Conservation (phyloP, 495 filamentous ascomycete species). For the Barbatosphaeria neglecta region DNA sequence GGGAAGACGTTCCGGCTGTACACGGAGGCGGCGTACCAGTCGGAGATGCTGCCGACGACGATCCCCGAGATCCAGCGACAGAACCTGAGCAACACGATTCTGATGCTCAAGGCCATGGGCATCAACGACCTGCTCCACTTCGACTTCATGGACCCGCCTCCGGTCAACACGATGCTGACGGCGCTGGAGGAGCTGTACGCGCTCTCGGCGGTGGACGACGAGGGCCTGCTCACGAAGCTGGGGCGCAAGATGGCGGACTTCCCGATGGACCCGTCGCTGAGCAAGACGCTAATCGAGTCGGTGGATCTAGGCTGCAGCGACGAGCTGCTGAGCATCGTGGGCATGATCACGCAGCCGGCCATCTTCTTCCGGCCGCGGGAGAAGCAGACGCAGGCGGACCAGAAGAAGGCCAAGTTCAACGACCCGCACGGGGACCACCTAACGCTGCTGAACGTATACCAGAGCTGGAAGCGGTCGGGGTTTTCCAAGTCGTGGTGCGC, state of each 20-base stretch:
- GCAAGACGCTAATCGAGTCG: slow-evolving; percentile 80
- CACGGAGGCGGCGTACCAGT: slow-evolving; percentile 90
- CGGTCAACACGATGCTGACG: slow-evolving; percentile 94
- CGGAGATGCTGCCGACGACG: slow-evolving; percentile 91
- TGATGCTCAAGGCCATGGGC: slow-evolving; percentile 99
- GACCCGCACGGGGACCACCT: slow-evolving; percentile 91
- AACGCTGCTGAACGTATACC: slow-evolving; percentile 93
- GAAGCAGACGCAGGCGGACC: slow-evolving; percentile 89
- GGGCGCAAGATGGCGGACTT: slow-evolving; percentile 98
- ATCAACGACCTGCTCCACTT: slow-evolving; percentile 97
- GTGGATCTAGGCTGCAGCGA: slow-evolving; percentile 84
- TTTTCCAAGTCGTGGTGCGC: slow-evolving; percentile 87
- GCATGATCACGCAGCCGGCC: slow-evolving; percentile 77
- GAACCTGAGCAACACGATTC: slow-evolving; percentile 86
- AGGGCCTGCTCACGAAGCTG: slow-evolving; percentile 84
- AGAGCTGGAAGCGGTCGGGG: slow-evolving; percentile 75
- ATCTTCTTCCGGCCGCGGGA: slow-evolving; percentile 95
- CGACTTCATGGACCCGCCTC: slow-evolving; percentile 97
- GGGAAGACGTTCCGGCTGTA: slow-evolving; percentile 96
- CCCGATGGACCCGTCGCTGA: slow-evolving; percentile 76
- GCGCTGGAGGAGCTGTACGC: slow-evolving; percentile 93
- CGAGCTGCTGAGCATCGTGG: slow-evolving; percentile 87
- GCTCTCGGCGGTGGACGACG: slow-evolving; percentile 83
- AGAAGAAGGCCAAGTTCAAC: slow-evolving; percentile 96
- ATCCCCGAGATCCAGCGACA: slow-evolving; percentile 96